Conservation (phyloP, 2,329 filamentous ascomycete genomes). For the Ophiostoma ulmi region DNA sequence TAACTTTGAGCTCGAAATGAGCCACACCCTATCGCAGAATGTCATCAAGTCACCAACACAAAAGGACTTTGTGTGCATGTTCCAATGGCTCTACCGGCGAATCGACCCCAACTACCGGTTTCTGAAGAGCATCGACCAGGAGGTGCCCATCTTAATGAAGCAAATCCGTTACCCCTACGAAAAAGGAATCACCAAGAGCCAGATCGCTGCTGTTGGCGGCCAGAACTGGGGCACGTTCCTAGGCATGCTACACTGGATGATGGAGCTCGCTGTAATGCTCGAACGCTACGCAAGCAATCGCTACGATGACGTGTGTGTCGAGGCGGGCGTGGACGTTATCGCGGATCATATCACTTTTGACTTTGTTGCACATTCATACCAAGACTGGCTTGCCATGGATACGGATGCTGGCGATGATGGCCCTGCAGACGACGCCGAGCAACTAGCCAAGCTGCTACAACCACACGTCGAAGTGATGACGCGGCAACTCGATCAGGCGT, state of each 20-base stretch:
- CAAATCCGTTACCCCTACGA: constrained; percentile 93
- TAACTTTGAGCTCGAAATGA: constrained; percentile 98
- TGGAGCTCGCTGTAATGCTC: constrained; percentile 93
- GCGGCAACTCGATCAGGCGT: constrained; percentile 75
- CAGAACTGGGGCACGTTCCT: constrained; percentile 97
- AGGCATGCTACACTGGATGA: constrained; percentile 95
- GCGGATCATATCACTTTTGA: constrained; percentile 92
- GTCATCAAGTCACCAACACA: constrained; percentile 91
- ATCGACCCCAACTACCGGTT: constrained; percentile 94
- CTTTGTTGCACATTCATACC: constrained; percentile 84
- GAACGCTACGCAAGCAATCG: constrained; percentile 71
- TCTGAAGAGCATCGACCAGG: constrained; percentile 89
- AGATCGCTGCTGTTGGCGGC: constrained; percentile 88
- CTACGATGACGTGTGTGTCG: constrained; percentile 86
- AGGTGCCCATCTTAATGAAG: constrained; percentile 87
- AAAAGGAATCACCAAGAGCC: constrained; percentile 91
- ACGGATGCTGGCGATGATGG: constrained; percentile 70
- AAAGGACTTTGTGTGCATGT: constrained; percentile 97
- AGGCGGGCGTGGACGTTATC: constrained; percentile 79
- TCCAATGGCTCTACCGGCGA: constrained; percentile 94
- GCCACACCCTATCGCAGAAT: constrained; percentile 85
- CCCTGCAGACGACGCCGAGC: constrained; percentile 75
- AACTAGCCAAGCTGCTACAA: constrained; percentile 66
- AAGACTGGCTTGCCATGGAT: constrained; percentile 89
- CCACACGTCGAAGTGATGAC: constrained; percentile 89